These are phyloP conservation scores for Auriscalpium microsporum DNA, from an alignment of 768 basidiomycete genomes.

Conservation along the genomic window DNA sequence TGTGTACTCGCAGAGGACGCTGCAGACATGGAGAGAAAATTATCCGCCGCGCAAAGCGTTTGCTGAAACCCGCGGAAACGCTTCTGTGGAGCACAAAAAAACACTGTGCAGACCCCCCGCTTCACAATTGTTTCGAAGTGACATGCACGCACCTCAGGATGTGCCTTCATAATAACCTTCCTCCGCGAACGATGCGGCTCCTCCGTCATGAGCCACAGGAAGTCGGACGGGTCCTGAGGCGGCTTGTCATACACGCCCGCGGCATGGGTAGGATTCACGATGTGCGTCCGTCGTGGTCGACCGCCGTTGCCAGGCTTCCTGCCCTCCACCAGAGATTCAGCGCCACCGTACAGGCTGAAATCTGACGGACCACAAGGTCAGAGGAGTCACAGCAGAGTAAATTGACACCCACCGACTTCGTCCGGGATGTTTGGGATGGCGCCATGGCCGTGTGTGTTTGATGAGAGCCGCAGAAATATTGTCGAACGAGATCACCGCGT, in stretches of 20 bases:
- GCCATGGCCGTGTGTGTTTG: slow-evolving; percentile 1
- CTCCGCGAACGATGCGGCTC: slow-evolving; percentile 90
- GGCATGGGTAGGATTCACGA: slow-evolving; percentile 35
- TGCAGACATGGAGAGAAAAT: no score
- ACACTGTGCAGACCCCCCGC: no score
- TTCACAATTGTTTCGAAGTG: neutral
- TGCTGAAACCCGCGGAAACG: no score
- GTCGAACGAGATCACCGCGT: no score
- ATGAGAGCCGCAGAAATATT: neutral
- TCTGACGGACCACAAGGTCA: slow-evolving; percentile 32
- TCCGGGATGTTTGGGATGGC: slow-evolving; percentile 11
- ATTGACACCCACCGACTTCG: slow-evolving; percentile 7
- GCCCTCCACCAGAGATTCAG: slow-evolving; percentile 62
- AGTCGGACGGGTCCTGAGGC: slow-evolving; percentile 75
- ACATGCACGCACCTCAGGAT: slow-evolving; percentile 64
- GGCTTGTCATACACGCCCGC: slow-evolving; percentile 38
- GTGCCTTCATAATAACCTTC: slow-evolving; percentile 85
- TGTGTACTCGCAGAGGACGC: neutral
- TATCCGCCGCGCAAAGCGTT: no score
- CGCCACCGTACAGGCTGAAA: slow-evolving; percentile 77
- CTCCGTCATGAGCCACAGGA: slow-evolving; percentile 96
- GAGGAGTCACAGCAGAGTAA: neutral
- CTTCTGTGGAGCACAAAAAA: no score
- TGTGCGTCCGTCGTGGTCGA: slow-evolving; percentile 40
- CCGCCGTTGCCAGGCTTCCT: slow-evolving; percentile 25